Percentiles rank a stretch among this genome's conserved stretches.
Conservation (phyloP, 495 filamentous ascomycete genomes). For the Neurospora pannonica region DNA sequence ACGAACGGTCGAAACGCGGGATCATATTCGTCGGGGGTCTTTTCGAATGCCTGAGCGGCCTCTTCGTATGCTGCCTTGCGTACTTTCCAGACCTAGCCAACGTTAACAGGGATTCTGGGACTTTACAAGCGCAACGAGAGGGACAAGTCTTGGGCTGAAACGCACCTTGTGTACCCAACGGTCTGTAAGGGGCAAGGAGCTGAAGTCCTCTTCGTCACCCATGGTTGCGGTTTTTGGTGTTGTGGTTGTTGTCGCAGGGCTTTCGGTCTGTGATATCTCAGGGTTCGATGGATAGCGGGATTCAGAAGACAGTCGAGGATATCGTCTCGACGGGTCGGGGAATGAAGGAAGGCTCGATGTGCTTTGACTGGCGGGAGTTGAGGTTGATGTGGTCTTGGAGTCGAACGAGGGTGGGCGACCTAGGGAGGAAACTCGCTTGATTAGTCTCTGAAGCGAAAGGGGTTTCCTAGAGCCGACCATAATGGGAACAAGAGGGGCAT, state of each 20-base stretch:
- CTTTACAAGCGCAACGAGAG: neutral
- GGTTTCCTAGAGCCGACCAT: constrained; percentile 9
- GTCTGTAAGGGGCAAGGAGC: constrained; percentile 68
- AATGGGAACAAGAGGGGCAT: neutral
- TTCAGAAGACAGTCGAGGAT: neutral
- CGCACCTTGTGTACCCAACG: constrained; percentile 81
- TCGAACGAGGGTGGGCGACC: constrained; percentile 7
- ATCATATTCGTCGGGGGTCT: constrained; percentile 77
- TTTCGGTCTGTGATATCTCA: neutral
- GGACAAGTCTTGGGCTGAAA: neutral
- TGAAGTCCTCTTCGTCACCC: constrained; percentile 80
- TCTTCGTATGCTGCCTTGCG: constrained; percentile 93
- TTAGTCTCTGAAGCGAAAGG: constrained; percentile 17
- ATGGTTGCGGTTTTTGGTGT: constrained; percentile 29
- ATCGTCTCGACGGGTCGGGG: constrained; percentile 1
- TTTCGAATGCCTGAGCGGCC: constrained; percentile 75
- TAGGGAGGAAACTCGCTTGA: constrained; percentile 10
- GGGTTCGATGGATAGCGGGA: neutral
- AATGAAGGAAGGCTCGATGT: neutral
- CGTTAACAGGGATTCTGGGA: constrained; percentile 1
- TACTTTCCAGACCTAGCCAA: constrained; percentile 80
- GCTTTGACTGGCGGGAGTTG: constrained; percentile 1
- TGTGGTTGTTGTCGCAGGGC: neutral
- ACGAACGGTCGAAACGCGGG: constrained; percentile 78
- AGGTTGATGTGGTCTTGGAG: neutral